These are phyloP conservation scores for Nowakowskiella sp. DNA, from an alignment of 192 early-diverging fungal species.

Conservation along the genomic window DNA sequence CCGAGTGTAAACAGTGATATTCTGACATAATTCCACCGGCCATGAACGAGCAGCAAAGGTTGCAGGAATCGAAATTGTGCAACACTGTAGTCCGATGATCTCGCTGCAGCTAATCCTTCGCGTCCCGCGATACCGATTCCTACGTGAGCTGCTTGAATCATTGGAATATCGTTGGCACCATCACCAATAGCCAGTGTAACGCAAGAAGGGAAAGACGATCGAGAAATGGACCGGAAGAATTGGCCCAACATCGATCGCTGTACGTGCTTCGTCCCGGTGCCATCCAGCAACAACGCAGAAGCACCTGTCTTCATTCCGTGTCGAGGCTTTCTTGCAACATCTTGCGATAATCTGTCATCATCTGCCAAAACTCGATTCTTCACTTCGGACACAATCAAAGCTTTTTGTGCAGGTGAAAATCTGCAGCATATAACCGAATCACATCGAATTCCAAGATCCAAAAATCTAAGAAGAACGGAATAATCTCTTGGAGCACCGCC, in stretches of 20 bases:
- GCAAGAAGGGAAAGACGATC: slow-evolving; percentile 13
- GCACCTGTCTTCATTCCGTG: neutral
- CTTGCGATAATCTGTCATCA: neutral
- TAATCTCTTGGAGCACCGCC: slow-evolving; percentile 14
- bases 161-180: slow-evolving; percentile 91
- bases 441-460: slow-evolving; percentile 65
- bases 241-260: neutral
- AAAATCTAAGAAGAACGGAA: slow-evolving; percentile 51
- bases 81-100: slow-evolving; percentile 84
- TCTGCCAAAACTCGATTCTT: neutral
- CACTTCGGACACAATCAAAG: slow-evolving; percentile 31
- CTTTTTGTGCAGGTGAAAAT: slow-evolving; percentile 85
- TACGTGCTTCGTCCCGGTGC: neutral
- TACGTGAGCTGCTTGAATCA: slow-evolving; percentile 90
- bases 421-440: slow-evolving; percentile 85
- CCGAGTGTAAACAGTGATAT: slow-evolving; percentile 59
- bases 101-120: slow-evolving; percentile 81
- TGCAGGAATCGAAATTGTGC: slow-evolving; percentile 81
- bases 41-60: slow-evolving; percentile 75
- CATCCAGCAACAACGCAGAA: neutral
- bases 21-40: slow-evolving; percentile 70
- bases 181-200: slow-evolving; percentile 84
- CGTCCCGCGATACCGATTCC: slow-evolving; percentile 86
- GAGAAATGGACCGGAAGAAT: neutral
- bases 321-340: too few species aligned